Conservation (phyloP, 2,329 filamentous ascomycete species). For the Aspergillus niger region DNA sequence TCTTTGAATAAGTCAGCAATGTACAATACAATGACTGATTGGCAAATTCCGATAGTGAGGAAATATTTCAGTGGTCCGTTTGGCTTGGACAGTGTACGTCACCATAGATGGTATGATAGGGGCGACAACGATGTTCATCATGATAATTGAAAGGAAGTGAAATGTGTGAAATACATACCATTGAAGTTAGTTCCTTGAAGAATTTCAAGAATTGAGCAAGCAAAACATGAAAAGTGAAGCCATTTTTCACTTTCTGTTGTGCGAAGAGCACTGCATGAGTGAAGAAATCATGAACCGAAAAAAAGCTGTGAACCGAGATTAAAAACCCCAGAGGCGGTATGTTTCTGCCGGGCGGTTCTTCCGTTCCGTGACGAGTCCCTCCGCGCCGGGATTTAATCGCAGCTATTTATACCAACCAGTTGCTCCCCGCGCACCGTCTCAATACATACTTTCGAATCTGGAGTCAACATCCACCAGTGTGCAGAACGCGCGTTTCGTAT, state of each 20-base stretch:
- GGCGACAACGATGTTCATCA: conserved; percentile 65
- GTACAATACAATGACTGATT: conserved; percentile 14
- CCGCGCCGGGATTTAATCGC: conserved; percentile 19
- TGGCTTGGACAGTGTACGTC: conserved; percentile 64
- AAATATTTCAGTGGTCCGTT: conserved; percentile 58
- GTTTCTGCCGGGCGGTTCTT: conserved; percentile 29
- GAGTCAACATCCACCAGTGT: neutral
- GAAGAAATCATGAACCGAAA: conserved; percentile 26
- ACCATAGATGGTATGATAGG: conserved; percentile 63
- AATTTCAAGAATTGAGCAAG: conserved; percentile 2
- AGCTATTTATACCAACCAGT: conserved; percentile 15
- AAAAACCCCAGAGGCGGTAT: conserved; percentile 28
- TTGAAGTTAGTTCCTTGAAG: conserved; percentile 17
- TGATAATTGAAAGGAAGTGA: conserved; percentile 28
- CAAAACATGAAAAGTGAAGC: conserved; percentile 8
- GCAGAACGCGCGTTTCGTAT: neutral
- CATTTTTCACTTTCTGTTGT: conserved; percentile 18
- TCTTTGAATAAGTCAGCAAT: conserved; percentile 31
- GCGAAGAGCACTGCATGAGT: conserved; percentile 17
- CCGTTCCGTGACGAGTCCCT: conserved; percentile 20
- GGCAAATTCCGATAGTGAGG: conserved; percentile 12
- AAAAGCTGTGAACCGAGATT: conserved; percentile 19
- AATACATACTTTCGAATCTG: conserved; percentile 6
- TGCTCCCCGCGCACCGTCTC: conserved; percentile 13
- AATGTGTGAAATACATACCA: conserved; percentile 30